These are phyloP conservation scores for Tagetes patula DNA, from an alignment of 129 eudicot genomes.

Conservation along the genomic window DNA sequence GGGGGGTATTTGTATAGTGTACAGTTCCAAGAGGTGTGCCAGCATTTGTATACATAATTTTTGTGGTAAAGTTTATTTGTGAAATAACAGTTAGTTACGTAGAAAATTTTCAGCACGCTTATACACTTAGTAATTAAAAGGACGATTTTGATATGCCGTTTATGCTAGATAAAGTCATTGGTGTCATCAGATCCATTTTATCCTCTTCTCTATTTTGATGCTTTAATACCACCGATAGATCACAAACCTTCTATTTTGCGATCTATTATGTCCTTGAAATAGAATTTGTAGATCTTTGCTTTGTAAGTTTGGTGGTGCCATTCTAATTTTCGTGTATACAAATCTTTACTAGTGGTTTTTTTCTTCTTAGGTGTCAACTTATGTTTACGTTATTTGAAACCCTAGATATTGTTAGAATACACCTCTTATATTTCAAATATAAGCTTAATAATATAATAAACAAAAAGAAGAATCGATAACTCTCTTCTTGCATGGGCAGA, in stretches of 20 bases:
- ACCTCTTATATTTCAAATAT: not conserved
- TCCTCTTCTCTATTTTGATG: not conserved
- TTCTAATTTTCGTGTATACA: not conserved
- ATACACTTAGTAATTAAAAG: not conserved
- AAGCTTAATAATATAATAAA: not conserved
- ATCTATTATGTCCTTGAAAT: not conserved
- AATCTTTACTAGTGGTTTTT: not conserved
- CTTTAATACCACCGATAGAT: not conserved
- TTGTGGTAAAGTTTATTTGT: not conserved
- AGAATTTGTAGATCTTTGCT: not conserved
- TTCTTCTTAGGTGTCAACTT: not conserved
- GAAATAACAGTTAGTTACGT: not conserved
- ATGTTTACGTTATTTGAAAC: not conserved
- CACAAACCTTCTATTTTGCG: not conserved
- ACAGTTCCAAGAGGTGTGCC: not conserved
- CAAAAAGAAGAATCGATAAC: not conserved
- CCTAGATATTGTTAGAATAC: slow-evolving; percentile 14
- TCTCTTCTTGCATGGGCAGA: slow-evolving; percentile 2
- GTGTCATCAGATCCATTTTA: not conserved
- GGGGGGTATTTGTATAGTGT: not conserved
- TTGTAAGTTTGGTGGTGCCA: not conserved
- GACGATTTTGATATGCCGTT: not conserved
- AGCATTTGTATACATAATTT: not conserved
- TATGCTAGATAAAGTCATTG: not conserved
- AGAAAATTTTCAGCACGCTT: not conserved